phyloP scores from a whole-genome alignment of 805 yeast genomes.

The Tanozyma kutaoensis region DNA sequence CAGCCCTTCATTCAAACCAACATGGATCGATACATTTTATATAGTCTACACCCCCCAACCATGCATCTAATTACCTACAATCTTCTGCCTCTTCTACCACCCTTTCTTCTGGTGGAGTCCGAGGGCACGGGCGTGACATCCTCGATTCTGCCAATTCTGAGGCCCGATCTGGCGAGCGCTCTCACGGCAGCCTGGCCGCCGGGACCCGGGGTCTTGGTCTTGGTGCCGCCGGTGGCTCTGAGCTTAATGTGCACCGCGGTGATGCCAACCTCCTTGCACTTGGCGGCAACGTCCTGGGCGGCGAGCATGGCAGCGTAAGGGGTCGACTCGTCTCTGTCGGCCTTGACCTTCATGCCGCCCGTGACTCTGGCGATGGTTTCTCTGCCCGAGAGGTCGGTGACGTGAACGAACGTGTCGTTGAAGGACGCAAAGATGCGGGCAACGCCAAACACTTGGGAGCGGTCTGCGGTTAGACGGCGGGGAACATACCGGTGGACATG shows the following conservation, averaged over 20 bases:
- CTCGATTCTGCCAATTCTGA: constrained; percentile 99
- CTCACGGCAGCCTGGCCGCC: constrained; percentile 99
- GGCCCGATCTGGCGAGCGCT: constrained; percentile 99
- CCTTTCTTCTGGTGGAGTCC: constrained; percentile 99
- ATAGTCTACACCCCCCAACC: too few relatives aligned
- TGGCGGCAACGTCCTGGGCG: constrained; percentile 98
- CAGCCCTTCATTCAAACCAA: too few relatives aligned
- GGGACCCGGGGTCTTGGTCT: constrained; percentile 99
- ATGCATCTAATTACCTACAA: constrained; percentile 46
- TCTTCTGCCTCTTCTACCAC: constrained; percentile 99
- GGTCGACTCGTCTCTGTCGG: constrained; percentile 99
- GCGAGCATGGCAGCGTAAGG: constrained; percentile 99
- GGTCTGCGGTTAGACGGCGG: too few relatives aligned
- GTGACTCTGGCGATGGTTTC: constrained; percentile 99
- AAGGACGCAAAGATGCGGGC: constrained; percentile 99
- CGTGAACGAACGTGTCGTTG: constrained; percentile 99
- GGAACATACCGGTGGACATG: too few relatives aligned
- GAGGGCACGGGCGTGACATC: constrained; percentile 99
- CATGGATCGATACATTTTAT: too few relatives aligned
- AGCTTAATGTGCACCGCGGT: constrained; percentile 99
- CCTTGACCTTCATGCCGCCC: constrained; percentile 99
- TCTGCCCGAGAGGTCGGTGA: constrained; percentile 98
- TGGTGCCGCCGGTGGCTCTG: constrained; percentile 99
- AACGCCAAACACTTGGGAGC: constrained; percentile 99
- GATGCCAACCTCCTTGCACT: constrained; percentile 99